These are phyloP conservation scores for Sclerotinia trifoliorum DNA, from an alignment of 2,329 filamentous ascomycete genomes.

Conservation along the genomic window DNA sequence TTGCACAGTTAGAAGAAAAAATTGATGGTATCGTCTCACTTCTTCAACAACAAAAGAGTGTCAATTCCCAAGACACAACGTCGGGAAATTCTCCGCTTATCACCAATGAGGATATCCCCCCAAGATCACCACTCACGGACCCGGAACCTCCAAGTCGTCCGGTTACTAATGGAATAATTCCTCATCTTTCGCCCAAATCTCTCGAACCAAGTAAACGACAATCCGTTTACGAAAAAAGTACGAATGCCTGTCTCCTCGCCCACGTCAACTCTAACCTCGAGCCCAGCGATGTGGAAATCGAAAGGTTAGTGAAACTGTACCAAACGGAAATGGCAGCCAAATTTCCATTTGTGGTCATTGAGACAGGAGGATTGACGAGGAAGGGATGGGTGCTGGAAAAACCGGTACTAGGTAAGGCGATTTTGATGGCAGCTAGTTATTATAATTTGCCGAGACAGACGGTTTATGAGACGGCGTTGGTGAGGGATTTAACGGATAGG, in stretches of 20 bases:
- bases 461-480: slow-evolving; percentile 3
- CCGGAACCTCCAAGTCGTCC: background rate
- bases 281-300: slow-evolving; percentile 2
- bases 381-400: slow-evolving; percentile 13
- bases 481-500: slow-evolving; percentile 15
- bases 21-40: slow-evolving; percentile 19
- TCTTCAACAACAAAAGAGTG: slow-evolving; percentile 1
- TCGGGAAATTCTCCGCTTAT: background rate
- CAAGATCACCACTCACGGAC: background rate
- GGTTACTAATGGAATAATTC: background rate
- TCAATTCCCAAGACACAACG: background rate
- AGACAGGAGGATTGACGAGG: background rate
- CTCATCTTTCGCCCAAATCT: background rate
- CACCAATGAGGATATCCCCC: background rate
- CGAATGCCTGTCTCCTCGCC: slow-evolving; percentile 11
- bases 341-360: slow-evolving; percentile 18
- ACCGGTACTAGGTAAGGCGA: slow-evolving; percentile 9
- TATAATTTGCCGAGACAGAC: slow-evolving; percentile 19
- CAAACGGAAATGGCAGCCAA: background rate
- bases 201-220: background rate
- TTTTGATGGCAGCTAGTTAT: slow-evolving; percentile 19
- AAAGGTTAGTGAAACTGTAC: slow-evolving; percentile 6
- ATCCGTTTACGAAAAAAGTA: slow-evolving; percentile 5
- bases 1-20: slow-evolving; percentile 18
- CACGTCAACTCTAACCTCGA: slow-evolving; percentile 5